These are phyloP conservation scores for Nemania sp. DNA, from an alignment of 2,329 filamentous ascomycete genomes.

Conservation along the genomic window DNA sequence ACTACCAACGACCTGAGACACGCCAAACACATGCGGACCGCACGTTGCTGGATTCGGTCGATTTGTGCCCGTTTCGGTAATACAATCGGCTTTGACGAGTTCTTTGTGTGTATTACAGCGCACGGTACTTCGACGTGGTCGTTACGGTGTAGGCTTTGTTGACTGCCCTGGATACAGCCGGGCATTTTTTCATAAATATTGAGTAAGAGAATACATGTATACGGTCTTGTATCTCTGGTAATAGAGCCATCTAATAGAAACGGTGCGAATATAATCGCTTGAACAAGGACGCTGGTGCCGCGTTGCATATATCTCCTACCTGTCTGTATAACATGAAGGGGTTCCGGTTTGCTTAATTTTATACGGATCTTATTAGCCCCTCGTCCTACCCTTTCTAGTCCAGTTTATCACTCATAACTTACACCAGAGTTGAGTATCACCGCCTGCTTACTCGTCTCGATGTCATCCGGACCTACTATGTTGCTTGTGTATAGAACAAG, in stretches of 20 bases:
- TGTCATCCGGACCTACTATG: background rate
- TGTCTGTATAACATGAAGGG: background rate
- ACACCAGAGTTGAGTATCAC: background rate
- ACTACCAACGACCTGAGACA: slow-evolving; percentile 23
- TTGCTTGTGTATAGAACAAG: background rate
- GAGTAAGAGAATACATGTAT: background rate
- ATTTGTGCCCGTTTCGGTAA: background rate
- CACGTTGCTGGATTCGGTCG: slow-evolving; percentile 10
- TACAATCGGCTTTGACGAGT: slow-evolving; percentile 24
- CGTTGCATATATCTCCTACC: background rate
- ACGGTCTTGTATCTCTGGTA: background rate
- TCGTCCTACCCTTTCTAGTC: background rate
- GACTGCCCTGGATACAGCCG: background rate
- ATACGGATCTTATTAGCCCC: background rate
- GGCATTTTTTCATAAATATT: background rate
- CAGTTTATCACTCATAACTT: background rate
- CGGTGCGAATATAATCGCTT: background rate
- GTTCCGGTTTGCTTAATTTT: background rate
- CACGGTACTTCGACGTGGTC: slow-evolving; percentile 9
- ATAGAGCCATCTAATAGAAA: background rate
- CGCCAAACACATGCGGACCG: slow-evolving; percentile 18
- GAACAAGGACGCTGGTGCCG: background rate
- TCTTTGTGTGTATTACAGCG: background rate
- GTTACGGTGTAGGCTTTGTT: background rate
- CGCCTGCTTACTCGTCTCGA: background rate